A percentile compares a stretch with the other conserved stretches of the same genome.
phyloP scores from a whole-genome alignment of 306 rosid genomes.

The Cercis canadensis region DNA sequence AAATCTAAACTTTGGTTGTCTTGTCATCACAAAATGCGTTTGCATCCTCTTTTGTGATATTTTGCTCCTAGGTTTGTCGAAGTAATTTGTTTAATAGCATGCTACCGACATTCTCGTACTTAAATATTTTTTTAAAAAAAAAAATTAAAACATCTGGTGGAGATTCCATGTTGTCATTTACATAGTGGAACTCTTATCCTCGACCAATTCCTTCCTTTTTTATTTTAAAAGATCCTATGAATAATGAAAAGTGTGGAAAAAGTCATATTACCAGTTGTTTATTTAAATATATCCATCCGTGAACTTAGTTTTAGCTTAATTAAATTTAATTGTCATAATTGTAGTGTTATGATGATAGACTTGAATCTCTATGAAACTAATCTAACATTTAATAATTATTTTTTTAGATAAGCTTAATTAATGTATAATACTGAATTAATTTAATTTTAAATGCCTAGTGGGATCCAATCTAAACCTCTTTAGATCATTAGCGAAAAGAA shows the following conservation, averaged over 20 bases:
- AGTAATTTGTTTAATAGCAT: constrained; percentile 32
- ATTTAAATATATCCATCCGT: background rate
- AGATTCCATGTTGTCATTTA: constrained; percentile 26
- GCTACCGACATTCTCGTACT: constrained; percentile 36
- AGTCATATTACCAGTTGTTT: too few relatives aligned
- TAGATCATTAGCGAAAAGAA: constrained; percentile 3
- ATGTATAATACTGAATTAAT: background rate
- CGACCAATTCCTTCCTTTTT: background rate
- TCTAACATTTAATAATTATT: constrained; percentile 1
- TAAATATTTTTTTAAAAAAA: background rate
- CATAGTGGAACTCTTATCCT: constrained; percentile 35
- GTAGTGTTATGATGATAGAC: constrained; percentile 27
- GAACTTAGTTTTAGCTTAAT: background rate
- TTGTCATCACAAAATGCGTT: too few relatives aligned
- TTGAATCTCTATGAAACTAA: background rate
- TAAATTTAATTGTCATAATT: constrained; percentile 18
- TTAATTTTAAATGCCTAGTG: constrained; percentile 6
- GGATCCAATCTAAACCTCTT: constrained; percentile 17
- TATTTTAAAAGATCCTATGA: background rate
- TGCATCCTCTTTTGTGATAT: background rate
- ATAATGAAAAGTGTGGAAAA: constrained; percentile 1
- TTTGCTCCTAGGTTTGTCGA: constrained; percentile 1
- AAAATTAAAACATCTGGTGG: constrained; percentile 13
- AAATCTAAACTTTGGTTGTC: too few relatives aligned
- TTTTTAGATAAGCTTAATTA: constrained; percentile 39